Evolutionary conservation across 1,284 basidiomycete species (phyloP), one percentile per base, ranked within the genome.

Genomic region (Agaricales sp.): DNA sequence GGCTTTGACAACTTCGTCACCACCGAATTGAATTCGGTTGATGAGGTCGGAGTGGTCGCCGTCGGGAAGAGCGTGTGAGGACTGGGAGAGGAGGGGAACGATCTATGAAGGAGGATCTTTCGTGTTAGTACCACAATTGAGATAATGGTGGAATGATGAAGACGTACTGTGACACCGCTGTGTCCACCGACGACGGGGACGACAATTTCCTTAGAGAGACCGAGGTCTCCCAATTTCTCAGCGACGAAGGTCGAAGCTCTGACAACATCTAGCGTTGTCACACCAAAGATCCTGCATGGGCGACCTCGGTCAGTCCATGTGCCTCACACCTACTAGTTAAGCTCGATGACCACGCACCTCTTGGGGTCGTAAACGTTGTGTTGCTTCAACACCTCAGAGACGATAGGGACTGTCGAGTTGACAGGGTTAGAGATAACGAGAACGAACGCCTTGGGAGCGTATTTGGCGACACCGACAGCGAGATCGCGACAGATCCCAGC

Each of bases 341-440:
- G 19, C n/a, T n/a, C n/a, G 11, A 18, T 30, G 16, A 19, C 18
- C 20, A 49, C 66, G 41, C 60, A 89, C 90, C 80, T 81, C 74
- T 88, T 94, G 55, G 92, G 87, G 67, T 99, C 83, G 65, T 89
- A 98, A 46, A 92, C 86, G 46, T 84, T 85, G 58, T 86, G 78
- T 69, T 92, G 87, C 81, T 96, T 97, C 75, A 94, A 81, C 39
- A 95, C 86, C 68, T 98, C 93, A 45, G 84, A 92, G 48, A 93
- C 92, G 63, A 99, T 92, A 53, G 95, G 96, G 47, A 99, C 96
- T 39, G 95, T 98, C 46, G 94, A 97, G 77, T 94, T 93, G 61
- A 95, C 92, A 39, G 92, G 92, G 73, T 94, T 95, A 52, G 94
- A 94, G 66, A 98, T 97, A 60, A 98, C 92, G 46, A 94, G 81